These are phyloP conservation scores for Aspergillus baeticus DNA, from an alignment of 495 filamentous ascomycete species.

Conservation along the genomic window DNA sequence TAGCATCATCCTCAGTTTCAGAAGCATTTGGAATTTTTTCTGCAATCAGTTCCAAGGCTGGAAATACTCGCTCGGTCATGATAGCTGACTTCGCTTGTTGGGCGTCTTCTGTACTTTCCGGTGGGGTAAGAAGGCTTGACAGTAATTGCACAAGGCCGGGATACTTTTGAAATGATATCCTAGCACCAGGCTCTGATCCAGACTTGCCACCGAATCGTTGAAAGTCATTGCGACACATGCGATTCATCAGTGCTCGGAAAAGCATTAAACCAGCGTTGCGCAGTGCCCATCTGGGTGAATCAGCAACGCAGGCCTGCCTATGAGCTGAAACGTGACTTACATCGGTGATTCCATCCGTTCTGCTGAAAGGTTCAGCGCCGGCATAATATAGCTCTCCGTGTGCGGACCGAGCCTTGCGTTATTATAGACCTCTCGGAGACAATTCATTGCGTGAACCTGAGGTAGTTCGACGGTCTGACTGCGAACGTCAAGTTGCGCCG, in stretches of 20 bases:
- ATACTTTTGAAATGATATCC: slow-evolving; percentile 60
- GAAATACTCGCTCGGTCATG: slow-evolving; percentile 73
- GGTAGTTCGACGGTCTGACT: slow-evolving; percentile 62
- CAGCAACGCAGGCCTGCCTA: not conserved
- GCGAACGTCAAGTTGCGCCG: slow-evolving; percentile 43
- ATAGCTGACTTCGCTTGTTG: slow-evolving; percentile 43
- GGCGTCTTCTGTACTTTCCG: slow-evolving; percentile 31
- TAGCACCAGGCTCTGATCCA: slow-evolving; percentile 40
- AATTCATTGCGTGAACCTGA: slow-evolving; percentile 94
- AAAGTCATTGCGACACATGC: slow-evolving; percentile 49
- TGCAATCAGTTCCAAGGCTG: slow-evolving; percentile 78
- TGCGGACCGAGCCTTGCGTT: slow-evolving; percentile 64
- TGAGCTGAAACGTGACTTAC: slow-evolving; percentile 34
- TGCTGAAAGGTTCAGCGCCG: slow-evolving; percentile 72
- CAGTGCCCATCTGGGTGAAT: slow-evolving; percentile 73
- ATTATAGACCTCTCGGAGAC: slow-evolving; percentile 81
- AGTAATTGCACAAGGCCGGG: slow-evolving; percentile 67
- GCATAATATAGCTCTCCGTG: slow-evolving; percentile 67
- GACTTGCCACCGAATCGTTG: slow-evolving; percentile 43
- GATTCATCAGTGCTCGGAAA: slow-evolving; percentile 76
- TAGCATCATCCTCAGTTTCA: slow-evolving; percentile 28
- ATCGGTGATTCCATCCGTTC: slow-evolving; percentile 62
- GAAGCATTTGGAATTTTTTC: slow-evolving; percentile 42
- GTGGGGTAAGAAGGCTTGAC: slow-evolving; percentile 58
- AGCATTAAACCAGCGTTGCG: slow-evolving; percentile 91